These are phyloP conservation scores for Ordospora pajunii DNA, from an alignment of 371 early-diverging fungal genomes.

Conservation along the genomic window DNA sequence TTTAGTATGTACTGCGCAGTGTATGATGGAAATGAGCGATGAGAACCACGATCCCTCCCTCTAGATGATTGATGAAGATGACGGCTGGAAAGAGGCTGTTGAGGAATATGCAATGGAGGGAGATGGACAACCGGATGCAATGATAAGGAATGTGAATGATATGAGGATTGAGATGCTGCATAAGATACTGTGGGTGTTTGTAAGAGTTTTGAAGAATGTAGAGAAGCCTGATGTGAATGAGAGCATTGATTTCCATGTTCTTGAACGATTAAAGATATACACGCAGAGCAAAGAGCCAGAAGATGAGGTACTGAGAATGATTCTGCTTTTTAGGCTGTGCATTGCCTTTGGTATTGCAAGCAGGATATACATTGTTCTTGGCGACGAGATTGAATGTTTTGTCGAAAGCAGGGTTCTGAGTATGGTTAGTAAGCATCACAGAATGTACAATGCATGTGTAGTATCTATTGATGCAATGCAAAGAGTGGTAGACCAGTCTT, in stretches of 20 bases:
- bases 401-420: slow-evolving; percentile 24
- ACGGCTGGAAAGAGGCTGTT: slow-evolving; percentile 31
- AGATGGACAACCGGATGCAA: not conserved
- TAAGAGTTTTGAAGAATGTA: not conserved
- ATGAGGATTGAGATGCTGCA: not conserved
- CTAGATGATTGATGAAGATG: not conserved
- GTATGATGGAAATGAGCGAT: not conserved
- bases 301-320: not conserved
- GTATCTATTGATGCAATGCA: slow-evolving; percentile 28
- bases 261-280: not conserved
- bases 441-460: slow-evolving; percentile 6
- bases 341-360: slow-evolving; percentile 6
- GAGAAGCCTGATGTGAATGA: slow-evolving; percentile 6
- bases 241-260: slow-evolving; percentile 8
- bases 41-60: no score
- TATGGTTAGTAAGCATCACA: slow-evolving; percentile 3
- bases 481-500: slow-evolving; percentile 24
- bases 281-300: not conserved
- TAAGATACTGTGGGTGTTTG: not conserved
- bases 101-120: not conserved
- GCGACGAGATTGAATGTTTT: slow-evolving; percentile 14
- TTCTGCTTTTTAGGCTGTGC: slow-evolving; percentile 7
- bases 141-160: not conserved
- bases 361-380: slow-evolving; percentile 40
- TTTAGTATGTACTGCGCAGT: not conserved